Percentiles rank a stretch among this genome's conserved stretches.
Evolutionary conservation across 352 stramenopile genomes (phyloP).

Genomic region (Pythium brassicae): DNA sequence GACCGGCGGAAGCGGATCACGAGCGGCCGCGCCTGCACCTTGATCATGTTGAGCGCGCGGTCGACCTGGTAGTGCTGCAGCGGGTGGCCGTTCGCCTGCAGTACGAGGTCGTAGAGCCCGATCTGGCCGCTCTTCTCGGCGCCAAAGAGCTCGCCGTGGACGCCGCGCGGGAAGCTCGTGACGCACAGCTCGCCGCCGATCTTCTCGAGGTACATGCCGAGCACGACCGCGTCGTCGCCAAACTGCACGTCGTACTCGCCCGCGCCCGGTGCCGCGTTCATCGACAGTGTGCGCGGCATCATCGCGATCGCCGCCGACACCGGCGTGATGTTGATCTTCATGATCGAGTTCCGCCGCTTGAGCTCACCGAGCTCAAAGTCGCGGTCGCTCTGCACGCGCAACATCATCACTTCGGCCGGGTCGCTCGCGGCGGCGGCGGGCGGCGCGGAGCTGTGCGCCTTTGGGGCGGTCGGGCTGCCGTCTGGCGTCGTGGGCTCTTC

Average conservation of each 20-base stretch:
- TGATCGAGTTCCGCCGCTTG: conserved; percentile 39
- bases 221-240: conserved; percentile 54
- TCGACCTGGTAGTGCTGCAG: conserved; percentile 82
- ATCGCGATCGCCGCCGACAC: conserved; percentile 79
- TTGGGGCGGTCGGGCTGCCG: not conserved
- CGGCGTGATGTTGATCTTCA: conserved; percentile 65
- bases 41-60: conserved; percentile 82
- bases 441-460: not conserved
- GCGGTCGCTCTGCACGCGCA: conserved; percentile 44
- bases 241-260: conserved; percentile 83
- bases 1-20: conserved; percentile 76
- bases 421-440: no score
- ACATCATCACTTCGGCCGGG: conserved; percentile 13
- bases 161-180: conserved; percentile 65
- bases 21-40: conserved; percentile 68
- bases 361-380: conserved; percentile 55
- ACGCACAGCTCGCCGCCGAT: conserved; percentile 71
- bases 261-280: conserved; percentile 43
- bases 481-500: conserved; percentile 18
- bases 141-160: conserved; percentile 63
- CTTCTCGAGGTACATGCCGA: conserved; percentile 81
- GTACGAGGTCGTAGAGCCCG: conserved; percentile 56
- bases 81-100: conserved; percentile 78
- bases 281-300: conserved; percentile 67
- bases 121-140: conserved; percentile 77